Base-by-base conservation (phyloP, 2,329 filamentous ascomycete genomes). In the Colletotrichum sp. region DNA sequence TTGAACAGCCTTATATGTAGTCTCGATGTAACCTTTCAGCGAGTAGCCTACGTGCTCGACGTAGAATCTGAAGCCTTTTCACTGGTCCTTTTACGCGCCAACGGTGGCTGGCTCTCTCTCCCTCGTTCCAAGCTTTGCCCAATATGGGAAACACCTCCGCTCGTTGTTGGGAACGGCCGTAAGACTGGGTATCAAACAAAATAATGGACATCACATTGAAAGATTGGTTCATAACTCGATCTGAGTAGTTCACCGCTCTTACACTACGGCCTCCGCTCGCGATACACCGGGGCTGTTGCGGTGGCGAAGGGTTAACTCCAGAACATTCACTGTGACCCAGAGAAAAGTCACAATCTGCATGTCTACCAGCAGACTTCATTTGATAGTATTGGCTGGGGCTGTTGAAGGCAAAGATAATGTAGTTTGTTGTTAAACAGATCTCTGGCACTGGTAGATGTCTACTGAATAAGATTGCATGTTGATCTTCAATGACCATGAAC, bases 191-290 rank as follows among this genome's bases (percentile, higher is more conserved):
- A 0, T 0, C 39, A n/a, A 18, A 6, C 4, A 44, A 8, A 10
- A 3, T 44, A 0, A 0, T 44, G 5, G 39, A 44, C 16, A 18
- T 10, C 39, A 9, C 5, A 44, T 18, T 18, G 39, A 16, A n/a
- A 6, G 39, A 9, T 6, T 18, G 2, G 1, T n/a, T 44, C 1
- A 1, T 36, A 36, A 2, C 7, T n/a, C 39, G 3, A 1, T 18
- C 16, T 18, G 39, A 18, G 39, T n/a, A 44, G 8, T n/a, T 18
- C 18, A 44, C 16, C 39, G 39, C 16, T n/a, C 0, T n/a, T n/a
- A 44, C 16, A 13, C 30, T 32, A 12, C 30, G 5, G 30, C 30
- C 30, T 32, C 30, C 30, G 34, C 34, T 8, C 34, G 34, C 4
- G 34, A 36, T 36, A 36, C 34, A 36, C 1, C 34, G 34, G 15